Evolutionary conservation across 164 flowering plant species (phyloP), one percentile per base, ranked within the genome.

Genomic region (Dillenia suffruticosa): DNA sequence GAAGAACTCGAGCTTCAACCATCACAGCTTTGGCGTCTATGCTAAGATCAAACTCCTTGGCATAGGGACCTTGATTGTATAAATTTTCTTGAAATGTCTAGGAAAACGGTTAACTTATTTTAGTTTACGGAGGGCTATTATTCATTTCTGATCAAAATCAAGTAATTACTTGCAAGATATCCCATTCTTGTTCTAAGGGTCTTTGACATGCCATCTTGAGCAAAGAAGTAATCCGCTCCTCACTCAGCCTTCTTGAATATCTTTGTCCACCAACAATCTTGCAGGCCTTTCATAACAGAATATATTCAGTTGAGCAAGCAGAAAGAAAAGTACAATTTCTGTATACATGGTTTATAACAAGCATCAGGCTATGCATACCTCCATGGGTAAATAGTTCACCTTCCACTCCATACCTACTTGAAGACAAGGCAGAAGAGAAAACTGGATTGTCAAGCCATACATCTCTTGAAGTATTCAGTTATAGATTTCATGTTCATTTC

Each of bases 381-480:
- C 89, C 89, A 87, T 82, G 15, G 88, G 92, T 69, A 87, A 70
- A 76, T 83, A 87, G 59, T 80, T 86, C 45, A 80, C 83, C 67
- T 78, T 86, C 70, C 72, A 73, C 55, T 79, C 81, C 59, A 80
- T 84, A 58, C 92, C 92, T 6, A 83, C 86, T 77, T 81, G 86
- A 68, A 87, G 88, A 62, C 86, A 83, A 47, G 92, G 88, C 14
- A 78, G 81, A 55, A 81, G 86, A 5, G 85, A 12, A 66, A 82
- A 66, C 46, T 68, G 81, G 70, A 87, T 83, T 22, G 81, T 80
- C 56, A 68, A 83, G n/a, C 85, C 88, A 72, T 87, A 87, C 82
- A 77, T 76, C 63, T 87, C 92, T 70, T 75, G 83, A 48, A 87
- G 69, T 87, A 87, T 26, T 84, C 85, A 16, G 84, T 79, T 1